Percentiles rank a stretch among this genome's conserved stretches.
Evolutionary conservation across 2,329 filamentous ascomycete genomes (phyloP).

Genomic region (Paecilomyces sp.): DNA sequence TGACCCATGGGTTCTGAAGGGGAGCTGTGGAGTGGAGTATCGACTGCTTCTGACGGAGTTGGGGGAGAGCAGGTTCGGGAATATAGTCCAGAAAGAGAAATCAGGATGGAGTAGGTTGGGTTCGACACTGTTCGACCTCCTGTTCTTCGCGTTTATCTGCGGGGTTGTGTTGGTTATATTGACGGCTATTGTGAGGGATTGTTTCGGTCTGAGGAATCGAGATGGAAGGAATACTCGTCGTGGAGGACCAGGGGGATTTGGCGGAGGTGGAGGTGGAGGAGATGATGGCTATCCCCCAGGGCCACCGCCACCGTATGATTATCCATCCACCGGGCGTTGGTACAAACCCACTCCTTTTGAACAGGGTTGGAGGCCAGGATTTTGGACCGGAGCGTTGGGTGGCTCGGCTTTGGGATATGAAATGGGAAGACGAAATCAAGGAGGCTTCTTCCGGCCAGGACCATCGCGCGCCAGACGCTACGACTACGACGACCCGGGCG

Average conservation of each 20-base stretch:
- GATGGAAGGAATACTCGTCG: slow-evolving; percentile 16
- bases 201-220: slow-evolving; percentile 14
- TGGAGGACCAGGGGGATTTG: slow-evolving; percentile 22
- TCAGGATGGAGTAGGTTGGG: slow-evolving; percentile 11
- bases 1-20: slow-evolving; percentile 81
- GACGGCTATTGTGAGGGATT: slow-evolving; percentile 13
- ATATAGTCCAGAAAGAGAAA: slow-evolving; percentile 35
- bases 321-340: slow-evolving; percentile 13
- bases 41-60: slow-evolving; percentile 67
- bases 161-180: slow-evolving; percentile 18
- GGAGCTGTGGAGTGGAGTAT: slow-evolving; percentile 91
- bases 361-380: slow-evolving; percentile 38
- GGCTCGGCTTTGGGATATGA: slow-evolving; percentile 38
- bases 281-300: slow-evolving; percentile 27
- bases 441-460: slow-evolving; percentile 10
- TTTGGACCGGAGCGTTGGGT: slow-evolving; percentile 39
- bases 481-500: slow-evolving; percentile 18
- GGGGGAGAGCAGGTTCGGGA: slow-evolving; percentile 65
- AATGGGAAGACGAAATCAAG: slow-evolving; percentile 23
- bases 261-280: slow-evolving; percentile 18
- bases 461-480: slow-evolving; percentile 8
- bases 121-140: slow-evolving; percentile 7
- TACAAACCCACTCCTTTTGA: slow-evolving; percentile 5
- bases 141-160: slow-evolving; percentile 24
- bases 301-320: slow-evolving; percentile 36